These are phyloP conservation scores for Mucor mucedo DNA, from an alignment of 371 early-diverging fungal genomes.

Conservation along the genomic window DNA sequence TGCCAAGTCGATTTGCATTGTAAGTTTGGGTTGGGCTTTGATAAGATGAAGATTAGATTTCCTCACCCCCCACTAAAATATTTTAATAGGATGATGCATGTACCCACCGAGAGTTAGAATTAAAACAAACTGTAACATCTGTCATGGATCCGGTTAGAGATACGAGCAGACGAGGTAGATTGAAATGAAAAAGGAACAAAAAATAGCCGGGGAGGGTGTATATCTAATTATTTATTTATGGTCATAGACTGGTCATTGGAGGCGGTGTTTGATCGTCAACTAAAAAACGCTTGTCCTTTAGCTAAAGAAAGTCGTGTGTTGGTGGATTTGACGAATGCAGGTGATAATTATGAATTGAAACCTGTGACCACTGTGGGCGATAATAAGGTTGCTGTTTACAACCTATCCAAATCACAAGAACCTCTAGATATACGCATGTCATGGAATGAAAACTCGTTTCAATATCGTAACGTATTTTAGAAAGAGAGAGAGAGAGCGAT, in stretches of 20 bases:
- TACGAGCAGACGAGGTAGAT: conserved; percentile 56
- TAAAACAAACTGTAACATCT: conserved; percentile 72
- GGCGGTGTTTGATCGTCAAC: conserved; percentile 66
- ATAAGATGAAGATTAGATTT: too few species aligned
- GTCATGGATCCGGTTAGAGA: conserved; percentile 77
- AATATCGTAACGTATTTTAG: conserved; percentile 41
- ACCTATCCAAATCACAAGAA: conserved; percentile 31
- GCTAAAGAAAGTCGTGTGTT: conserved; percentile 60
- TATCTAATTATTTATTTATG: too few species aligned
- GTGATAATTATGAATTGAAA: conserved; percentile 41
- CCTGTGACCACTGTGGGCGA: conserved; percentile 29
- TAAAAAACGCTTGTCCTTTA: conserved; percentile 67
- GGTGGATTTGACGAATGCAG: conserved; percentile 47
- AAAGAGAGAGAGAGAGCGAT: too few species aligned
- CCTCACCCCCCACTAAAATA: too few species aligned
- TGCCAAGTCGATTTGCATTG: conserved; percentile 61
- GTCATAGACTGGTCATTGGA: conserved; percentile 71
- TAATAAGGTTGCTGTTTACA: conserved; percentile 39
- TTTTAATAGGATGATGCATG: conserved; percentile 35
- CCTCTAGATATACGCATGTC: conserved; percentile 52
- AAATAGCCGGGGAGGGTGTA: too few species aligned
- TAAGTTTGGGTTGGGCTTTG: conserved; percentile 25
- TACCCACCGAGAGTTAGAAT: conserved; percentile 33
- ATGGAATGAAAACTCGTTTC: conserved; percentile 47
- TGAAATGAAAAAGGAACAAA: neutral